Evolutionary conservation across 805 yeast species (phyloP).

Genomic region (Candida mattraensis): DNA sequence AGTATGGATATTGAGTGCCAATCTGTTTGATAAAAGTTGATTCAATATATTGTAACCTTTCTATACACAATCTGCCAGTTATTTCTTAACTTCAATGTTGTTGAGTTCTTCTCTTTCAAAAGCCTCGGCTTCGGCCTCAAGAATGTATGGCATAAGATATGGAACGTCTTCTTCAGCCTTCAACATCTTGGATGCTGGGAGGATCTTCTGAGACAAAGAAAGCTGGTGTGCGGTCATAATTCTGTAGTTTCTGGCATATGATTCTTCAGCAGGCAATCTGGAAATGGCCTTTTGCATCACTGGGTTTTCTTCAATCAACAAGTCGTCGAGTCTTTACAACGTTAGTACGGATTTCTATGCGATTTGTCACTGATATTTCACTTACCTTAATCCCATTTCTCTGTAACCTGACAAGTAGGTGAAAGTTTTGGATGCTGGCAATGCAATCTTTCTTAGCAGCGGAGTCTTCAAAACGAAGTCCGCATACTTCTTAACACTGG

Average conservation of each 20-base stretch:
- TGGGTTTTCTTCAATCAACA: conserved; percentile 85
- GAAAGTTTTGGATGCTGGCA: conserved; percentile 79
- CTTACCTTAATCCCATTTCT: conserved; percentile 77
- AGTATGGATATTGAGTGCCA: conserved; percentile 54
- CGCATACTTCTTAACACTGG: conserved; percentile 70
- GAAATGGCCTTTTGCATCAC: conserved; percentile 80
- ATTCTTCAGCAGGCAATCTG: conserved; percentile 82
- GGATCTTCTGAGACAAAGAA: conserved; percentile 76
- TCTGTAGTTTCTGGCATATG: conserved; percentile 91
- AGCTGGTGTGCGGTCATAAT: conserved; percentile 89
- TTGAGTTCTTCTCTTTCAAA: conserved; percentile 87
- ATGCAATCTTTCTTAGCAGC: conserved; percentile 66
- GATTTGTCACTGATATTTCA: too few species aligned
- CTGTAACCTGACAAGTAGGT: conserved; percentile 85
- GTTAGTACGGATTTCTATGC: not conserved
- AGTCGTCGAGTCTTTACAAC: conserved; percentile 73
- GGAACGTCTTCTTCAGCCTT: conserved; percentile 78
- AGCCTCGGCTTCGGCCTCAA: conserved; percentile 93
- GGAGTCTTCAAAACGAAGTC: conserved; percentile 84
- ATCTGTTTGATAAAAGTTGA: not conserved
- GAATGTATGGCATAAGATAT: conserved; percentile 82
- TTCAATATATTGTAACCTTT: too few species aligned
- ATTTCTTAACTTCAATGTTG: conserved; percentile 51
- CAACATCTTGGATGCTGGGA: conserved; percentile 77
- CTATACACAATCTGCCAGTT: conserved; percentile 7